Base-by-base conservation (phyloP, 2,329 filamentous ascomycete genomes). In the Diaporthe nobilis region DNA sequence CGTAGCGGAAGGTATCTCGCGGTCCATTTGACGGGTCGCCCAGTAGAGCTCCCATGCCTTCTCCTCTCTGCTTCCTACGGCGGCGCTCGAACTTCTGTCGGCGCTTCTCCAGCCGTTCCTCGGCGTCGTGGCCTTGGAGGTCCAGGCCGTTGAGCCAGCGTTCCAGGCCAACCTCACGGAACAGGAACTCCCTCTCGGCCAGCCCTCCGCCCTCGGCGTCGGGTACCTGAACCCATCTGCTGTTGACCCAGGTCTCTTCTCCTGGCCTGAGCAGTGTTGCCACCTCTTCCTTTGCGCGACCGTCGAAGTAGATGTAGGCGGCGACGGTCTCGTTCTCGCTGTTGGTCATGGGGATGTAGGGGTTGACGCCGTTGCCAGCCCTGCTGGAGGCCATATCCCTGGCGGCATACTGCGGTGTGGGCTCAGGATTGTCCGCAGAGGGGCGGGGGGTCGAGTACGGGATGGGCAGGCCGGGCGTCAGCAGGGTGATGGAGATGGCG, bases 161-260 rank as follows among this genome's bases (percentile, higher is more conserved):
- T 86, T 99, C 97, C 72, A 99, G 87, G 3, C 97, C 97, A 65
- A 99, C 97, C 84, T 99, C 97, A 74, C 96, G 94, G 86, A 99
- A 99, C 78, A 99, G 87, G 80, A 99, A 99, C 83, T 99, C 97
- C 78, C 97, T 92, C 87, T 99, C 97, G 42, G 97, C 97, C 61
- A 99, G 90, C 57, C 97, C 97, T 68, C 97, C 97, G 44, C 96
- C 96, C 85, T 98, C 96, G 34, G 93, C 92, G 39, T 96, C 93
- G 3, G 96, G 95, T 9, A 99, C 92, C 82, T 97, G 96, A 68
- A 99, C 97, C 97, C 97, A 99, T 80, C 97, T 90, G 74, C 95
- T 98, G 82, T 98, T 99, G 34, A 99, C 97, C 97, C 97, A 99
- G 2, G 97, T 99, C 86, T 99, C 97, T 83, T 98, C 97, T 34